Conservation (phyloP, 805 yeast species). For the Komagataella pseudopastoris region DNA sequence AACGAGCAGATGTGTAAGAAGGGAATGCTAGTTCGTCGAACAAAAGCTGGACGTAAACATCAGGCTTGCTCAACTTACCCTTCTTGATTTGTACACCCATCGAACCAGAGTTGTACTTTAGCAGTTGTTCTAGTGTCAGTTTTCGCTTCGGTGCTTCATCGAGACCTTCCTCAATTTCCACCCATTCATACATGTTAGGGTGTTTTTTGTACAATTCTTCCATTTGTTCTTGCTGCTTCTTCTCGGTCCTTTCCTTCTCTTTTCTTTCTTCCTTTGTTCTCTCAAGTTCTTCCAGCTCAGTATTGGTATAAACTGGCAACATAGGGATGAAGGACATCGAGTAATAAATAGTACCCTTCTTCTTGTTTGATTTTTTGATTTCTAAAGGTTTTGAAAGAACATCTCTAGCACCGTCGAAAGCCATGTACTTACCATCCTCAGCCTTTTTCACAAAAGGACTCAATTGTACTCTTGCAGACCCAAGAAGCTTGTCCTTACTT, state of each 20-base stretch:
- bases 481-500: slow-evolving; percentile 52
- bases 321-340: slow-evolving; percentile 55
- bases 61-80: slow-evolving; percentile 36
- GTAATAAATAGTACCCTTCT: slow-evolving; percentile 38
- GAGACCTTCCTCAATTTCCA: slow-evolving; percentile 26
- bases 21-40: slow-evolving; percentile 58
- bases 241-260: slow-evolving; percentile 19
- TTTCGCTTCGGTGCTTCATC: slow-evolving; percentile 25
- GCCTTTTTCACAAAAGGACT: slow-evolving; percentile 34
- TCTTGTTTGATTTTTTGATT: slow-evolving; percentile 14
- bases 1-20: slow-evolving; percentile 34
- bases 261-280: slow-evolving; percentile 21
- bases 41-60: slow-evolving; percentile 39
- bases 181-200: slow-evolving; percentile 57
- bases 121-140: slow-evolving; percentile 35
- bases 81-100: slow-evolving; percentile 36
- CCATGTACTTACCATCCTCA: slow-evolving; percentile 29
- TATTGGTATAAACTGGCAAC: slow-evolving; percentile 45
- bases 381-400: slow-evolving; percentile 20
- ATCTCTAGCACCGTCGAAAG: slow-evolving; percentile 37
- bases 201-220: slow-evolving; percentile 37
- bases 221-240: slow-evolving; percentile 31
- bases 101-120: slow-evolving; percentile 48
- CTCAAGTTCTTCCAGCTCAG: slow-evolving; percentile 36
- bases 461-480: slow-evolving; percentile 37